phyloP scores from a whole-genome alignment of 2,329 filamentous ascomycete genomes.

The Hymenoscyphus fructigenus region DNA sequence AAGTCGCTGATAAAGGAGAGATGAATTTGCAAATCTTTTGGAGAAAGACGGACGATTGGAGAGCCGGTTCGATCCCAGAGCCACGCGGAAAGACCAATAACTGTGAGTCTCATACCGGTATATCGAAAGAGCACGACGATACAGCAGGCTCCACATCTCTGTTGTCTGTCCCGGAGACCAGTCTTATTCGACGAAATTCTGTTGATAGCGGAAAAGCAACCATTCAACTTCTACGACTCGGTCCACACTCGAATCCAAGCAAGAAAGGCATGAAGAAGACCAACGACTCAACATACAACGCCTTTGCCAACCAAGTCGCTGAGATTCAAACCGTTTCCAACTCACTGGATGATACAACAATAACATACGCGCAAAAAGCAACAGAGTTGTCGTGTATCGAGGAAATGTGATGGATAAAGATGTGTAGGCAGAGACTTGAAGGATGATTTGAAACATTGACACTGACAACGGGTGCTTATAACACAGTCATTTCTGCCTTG shows the following conservation, averaged over 20 bases:
- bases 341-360: background rate
- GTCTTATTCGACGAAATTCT: background rate
- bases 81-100: background rate
- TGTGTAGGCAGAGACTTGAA: background rate
- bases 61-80: conserved; percentile 13
- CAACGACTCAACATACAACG: background rate
- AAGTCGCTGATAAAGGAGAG: conserved; percentile 49
- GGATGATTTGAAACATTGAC: background rate
- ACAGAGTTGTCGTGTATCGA: background rate
- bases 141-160: background rate
- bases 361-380: background rate
- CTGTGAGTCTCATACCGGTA: background rate
- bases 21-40: conserved; percentile 57
- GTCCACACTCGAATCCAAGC: background rate
- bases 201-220: background rate
- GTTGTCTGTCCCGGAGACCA: background rate
- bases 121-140: background rate
- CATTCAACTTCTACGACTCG: background rate
- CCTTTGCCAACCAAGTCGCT: background rate
- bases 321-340: background rate
- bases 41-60: conserved; percentile 42
- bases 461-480: background rate
- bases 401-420: background rate
- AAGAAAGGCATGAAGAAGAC: background rate
- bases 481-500: background rate